These are phyloP conservation scores for Trypanosoma rangeli DNA, from an alignment of 208 protist genomes.

Conservation along the genomic window DNA sequence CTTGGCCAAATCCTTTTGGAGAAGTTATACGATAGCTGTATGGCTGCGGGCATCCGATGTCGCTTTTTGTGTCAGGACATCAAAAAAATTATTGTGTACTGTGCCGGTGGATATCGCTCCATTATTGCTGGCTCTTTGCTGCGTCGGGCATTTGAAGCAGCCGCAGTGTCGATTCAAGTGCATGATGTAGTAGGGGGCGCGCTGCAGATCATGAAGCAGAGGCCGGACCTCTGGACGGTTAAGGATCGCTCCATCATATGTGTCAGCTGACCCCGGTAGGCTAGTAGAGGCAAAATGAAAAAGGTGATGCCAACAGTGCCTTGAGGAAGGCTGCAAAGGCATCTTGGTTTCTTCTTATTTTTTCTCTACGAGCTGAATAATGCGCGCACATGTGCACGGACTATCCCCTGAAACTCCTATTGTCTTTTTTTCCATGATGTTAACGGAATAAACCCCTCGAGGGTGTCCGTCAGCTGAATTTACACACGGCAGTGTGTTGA, in stretches of 20 bases:
- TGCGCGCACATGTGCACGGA: neutral
- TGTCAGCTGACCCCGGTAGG: constrained; percentile 87
- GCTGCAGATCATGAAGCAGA: constrained; percentile 80
- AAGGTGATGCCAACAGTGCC: neutral
- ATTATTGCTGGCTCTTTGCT: constrained; percentile 72
- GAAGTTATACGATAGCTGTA: constrained; percentile 36
- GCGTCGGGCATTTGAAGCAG: constrained; percentile 51
- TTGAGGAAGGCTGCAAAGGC: neutral
- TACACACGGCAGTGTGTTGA: constrained; percentile 6
- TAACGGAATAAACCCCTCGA: constrained; percentile 25
- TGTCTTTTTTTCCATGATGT: constrained; percentile 24
- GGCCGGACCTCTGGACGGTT: constrained; percentile 75
- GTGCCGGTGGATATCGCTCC: constrained; percentile 78
- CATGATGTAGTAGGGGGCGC: constrained; percentile 65
- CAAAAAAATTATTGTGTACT: constrained; percentile 63
- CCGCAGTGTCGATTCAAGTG: constrained; percentile 36
- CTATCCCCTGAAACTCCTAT: neutral
- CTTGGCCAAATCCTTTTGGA: constrained; percentile 36
- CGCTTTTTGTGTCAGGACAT: constrained; percentile 24
- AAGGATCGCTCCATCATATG: constrained; percentile 86
- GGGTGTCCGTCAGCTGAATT: constrained; percentile 30
- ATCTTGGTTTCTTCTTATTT: neutral
- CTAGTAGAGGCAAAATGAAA: neutral
- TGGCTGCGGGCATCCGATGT: constrained; percentile 29
- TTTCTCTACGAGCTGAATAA: neutral